phyloP scores from a whole-genome alignment of 2,329 filamentous ascomycete species.

The Curvularia lunata region DNA sequence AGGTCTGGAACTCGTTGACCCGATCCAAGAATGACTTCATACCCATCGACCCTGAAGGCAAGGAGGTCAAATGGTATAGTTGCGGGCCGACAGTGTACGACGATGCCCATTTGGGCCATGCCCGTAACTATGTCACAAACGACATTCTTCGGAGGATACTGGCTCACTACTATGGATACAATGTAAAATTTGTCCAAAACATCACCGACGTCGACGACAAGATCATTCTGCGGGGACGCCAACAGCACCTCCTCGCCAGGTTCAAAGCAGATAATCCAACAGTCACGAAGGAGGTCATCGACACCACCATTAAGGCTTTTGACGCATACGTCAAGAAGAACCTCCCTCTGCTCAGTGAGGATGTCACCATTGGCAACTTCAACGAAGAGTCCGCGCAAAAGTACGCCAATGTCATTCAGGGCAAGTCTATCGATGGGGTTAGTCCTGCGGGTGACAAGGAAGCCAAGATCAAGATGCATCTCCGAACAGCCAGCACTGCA shows the following conservation, averaged over 20 bases:
- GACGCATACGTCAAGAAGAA: constrained; percentile 71
- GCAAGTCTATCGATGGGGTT: constrained; percentile 61
- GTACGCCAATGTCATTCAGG: constrained; percentile 62
- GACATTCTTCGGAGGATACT: constrained; percentile 87
- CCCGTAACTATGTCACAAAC: constrained; percentile 87
- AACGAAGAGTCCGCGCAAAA: constrained; percentile 55
- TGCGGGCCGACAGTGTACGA: constrained; percentile 90
- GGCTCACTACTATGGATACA: constrained; percentile 80
- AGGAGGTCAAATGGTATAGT: constrained; percentile 82
- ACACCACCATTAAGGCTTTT: constrained; percentile 60
- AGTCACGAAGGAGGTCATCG: constrained; percentile 54
- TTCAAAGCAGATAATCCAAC: constrained; percentile 63
- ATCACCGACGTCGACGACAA: constrained; percentile 69
- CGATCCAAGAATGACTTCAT: constrained; percentile 75
- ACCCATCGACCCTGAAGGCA: constrained; percentile 70
- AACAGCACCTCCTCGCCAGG: constrained; percentile 77
- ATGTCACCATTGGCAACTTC: constrained; percentile 56
- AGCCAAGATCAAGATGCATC: constrained; percentile 89
- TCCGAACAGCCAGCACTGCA: constrained; percentile 66
- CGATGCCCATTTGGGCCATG: constrained; percentile 81
- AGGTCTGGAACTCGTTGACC: constrained; percentile 81
- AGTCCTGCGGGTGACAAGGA: constrained; percentile 73
- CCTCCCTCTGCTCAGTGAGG: constrained; percentile 57
- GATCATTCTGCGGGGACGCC: constrained; percentile 71
- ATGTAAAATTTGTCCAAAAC: constrained; percentile 90